Evolutionary conservation across 192 early-diverging fungal species (phyloP).

Genomic region (Linnemannia elongata): DNA sequence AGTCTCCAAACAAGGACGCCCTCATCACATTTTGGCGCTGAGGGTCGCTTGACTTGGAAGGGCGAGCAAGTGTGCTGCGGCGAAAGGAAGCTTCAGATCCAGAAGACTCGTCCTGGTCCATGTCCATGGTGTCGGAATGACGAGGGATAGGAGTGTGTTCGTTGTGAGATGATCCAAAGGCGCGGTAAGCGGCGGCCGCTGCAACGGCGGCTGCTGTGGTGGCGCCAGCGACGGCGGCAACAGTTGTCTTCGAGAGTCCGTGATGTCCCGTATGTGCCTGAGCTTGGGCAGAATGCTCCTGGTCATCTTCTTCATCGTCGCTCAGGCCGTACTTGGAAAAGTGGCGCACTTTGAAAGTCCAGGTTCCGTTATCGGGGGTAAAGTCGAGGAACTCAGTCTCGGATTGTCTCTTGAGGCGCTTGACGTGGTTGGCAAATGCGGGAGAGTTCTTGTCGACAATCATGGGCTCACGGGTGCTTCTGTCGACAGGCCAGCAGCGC

Average conservation of each 20-base stretch:
- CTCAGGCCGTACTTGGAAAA: constrained; percentile 86
- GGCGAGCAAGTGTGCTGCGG: neutral
- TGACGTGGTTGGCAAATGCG: constrained; percentile 74
- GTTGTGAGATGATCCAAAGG: neutral
- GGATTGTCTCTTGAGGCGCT: constrained; percentile 75
- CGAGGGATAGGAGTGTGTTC: neutral
- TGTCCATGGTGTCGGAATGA: neutral
- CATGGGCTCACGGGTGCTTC: constrained; percentile 76
- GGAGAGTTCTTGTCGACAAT: constrained; percentile 75
- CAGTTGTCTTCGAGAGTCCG: neutral
- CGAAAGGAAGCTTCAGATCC: neutral
- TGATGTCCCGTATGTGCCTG: neutral
- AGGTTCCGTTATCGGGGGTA: constrained; percentile 77
- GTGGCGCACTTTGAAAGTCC: constrained; percentile 94
- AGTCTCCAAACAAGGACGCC: constrained; percentile 26
- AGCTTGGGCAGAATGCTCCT: constrained; percentile 55
- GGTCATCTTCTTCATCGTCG: constrained; percentile 75
- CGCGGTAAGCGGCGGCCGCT: neutral
- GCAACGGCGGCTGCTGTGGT: neutral
- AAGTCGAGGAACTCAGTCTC: constrained; percentile 88
- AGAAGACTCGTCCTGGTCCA: neutral
- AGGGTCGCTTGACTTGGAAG: constrained; percentile 27
- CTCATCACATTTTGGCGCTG: constrained; percentile 48
- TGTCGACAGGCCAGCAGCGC: constrained; percentile 89
- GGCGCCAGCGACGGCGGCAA: neutral